These are phyloP conservation scores for Ophiognomonia clavigignenti-juglandacearum DNA, from an alignment of 2,329 filamentous ascomycete genomes.

Conservation along the genomic window DNA sequence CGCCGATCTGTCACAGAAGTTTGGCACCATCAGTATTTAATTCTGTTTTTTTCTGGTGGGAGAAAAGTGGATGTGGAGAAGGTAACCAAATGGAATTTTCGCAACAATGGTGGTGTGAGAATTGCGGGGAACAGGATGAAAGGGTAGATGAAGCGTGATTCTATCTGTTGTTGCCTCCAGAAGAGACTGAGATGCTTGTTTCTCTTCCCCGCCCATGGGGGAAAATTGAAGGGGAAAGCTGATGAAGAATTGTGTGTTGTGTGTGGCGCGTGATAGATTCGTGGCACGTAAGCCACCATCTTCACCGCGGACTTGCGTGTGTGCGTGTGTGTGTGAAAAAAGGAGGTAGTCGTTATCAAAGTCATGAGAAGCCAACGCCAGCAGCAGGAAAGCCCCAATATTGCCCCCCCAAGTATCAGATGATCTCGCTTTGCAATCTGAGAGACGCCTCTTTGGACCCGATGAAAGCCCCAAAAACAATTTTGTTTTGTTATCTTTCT, in stretches of 20 bases:
- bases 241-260: background rate
- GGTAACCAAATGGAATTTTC: too few relatives aligned
- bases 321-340: background rate
- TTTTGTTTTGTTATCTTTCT: background rate
- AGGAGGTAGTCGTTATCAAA: slow-evolving; percentile 8
- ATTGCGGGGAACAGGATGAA: slow-evolving; percentile 11
- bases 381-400: slow-evolving; percentile 9
- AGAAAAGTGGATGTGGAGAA: too few relatives aligned
- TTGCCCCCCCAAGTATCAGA: background rate
- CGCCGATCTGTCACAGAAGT: slow-evolving; percentile 20
- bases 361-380: slow-evolving; percentile 11
- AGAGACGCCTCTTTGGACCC: slow-evolving; percentile 4
- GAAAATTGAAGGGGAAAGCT: background rate
- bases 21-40: slow-evolving; percentile 16
- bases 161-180: slow-evolving; percentile 13
- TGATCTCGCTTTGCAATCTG: background rate
- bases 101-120: too few relatives aligned
- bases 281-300: slow-evolving; percentile 4
- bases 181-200: slow-evolving; percentile 2
- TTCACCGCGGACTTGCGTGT: slow-evolving; percentile 1
- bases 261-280: background rate
- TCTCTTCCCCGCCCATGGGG: background rate
- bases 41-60: slow-evolving; percentile 1
- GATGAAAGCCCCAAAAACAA: background rate
- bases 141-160: slow-evolving; percentile 15